Base-by-base conservation (phyloP, 2,329 filamentous ascomycete species). In the Fusarium sp. region DNA sequence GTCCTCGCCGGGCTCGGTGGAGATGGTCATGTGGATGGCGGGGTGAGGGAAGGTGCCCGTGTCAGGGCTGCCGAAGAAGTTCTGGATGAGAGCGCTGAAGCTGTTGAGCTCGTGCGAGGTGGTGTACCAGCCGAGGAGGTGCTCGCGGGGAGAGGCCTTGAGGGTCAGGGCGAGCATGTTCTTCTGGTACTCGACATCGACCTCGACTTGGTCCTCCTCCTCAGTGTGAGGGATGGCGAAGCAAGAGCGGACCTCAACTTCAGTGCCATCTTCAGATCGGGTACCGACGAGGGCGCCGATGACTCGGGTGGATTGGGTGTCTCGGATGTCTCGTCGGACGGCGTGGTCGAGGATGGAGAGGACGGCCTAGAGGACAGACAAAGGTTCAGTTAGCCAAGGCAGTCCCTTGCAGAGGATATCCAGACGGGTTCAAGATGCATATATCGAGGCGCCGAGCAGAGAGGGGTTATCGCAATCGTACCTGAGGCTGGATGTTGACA, bases 141-240 rank as follows among this genome's bases (percentile, higher is more conserved):
- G 89, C 83, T 99, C 96, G 82, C 93, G 93, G 55, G 96, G 96
- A 81, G 93, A 92, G 62, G 94, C 95, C 83, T 95, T 95, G 74
- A 98, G 89, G 80, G 97, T 95, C 75, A 99, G 86, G 65, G 92
- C 91, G 63, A 98, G 90, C 96, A 99, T 99, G 82, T 95, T 94
- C 88, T 98, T 98, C 84, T 99, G 96, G 83, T 98, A 99, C 83
- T 99, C 96, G 87, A 99, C 97, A 80, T 99, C 96, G 71, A 99
- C 96, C 83, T 99, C 96, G 77, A 99, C 96, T 83, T 99, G 96
- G 82, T 99, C 96, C 80, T 94, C 92, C 74, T 95, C 97, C 84
- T 99, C 96, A 74, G 95, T 98, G 85, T 99, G 96, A 73, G 95
- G 94, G 78, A 99, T 97, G 74, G 96, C 96, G 81, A 99, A 99